These are phyloP conservation scores for Aspergillus cristatus DNA, from an alignment of 495 filamentous ascomycete genomes.

Conservation along the genomic window DNA sequence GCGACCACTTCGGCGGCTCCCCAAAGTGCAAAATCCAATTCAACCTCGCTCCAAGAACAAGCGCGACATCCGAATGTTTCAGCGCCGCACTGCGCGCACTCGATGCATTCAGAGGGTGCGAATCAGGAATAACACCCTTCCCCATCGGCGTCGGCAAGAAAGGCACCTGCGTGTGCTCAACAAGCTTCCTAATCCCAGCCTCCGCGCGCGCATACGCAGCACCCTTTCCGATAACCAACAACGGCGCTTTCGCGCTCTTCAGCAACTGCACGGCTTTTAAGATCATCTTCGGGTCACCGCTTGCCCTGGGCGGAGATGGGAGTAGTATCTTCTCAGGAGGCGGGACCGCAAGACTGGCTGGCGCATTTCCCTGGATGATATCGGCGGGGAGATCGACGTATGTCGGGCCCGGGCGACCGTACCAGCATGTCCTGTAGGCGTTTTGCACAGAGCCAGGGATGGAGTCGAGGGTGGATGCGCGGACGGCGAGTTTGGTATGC, in stretches of 20 bases:
- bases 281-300: conserved; percentile 35
- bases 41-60: conserved; percentile 50
- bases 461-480: conserved; percentile 39
- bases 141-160: conserved; percentile 59
- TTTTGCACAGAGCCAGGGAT: conserved; percentile 43
- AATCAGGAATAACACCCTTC: conserved; percentile 52
- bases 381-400: conserved; percentile 58
- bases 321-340: conserved; percentile 14
- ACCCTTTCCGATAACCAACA: conserved; percentile 54
- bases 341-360: conserved; percentile 9
- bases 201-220: conserved; percentile 52
- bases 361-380: conserved; percentile 40
- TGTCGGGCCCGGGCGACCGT: conserved; percentile 47
- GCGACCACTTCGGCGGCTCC: conserved; percentile 48
- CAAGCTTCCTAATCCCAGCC: conserved; percentile 33
- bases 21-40: conserved; percentile 62
- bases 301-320: conserved; percentile 31
- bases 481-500: conserved; percentile 49
- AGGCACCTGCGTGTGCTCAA: conserved; percentile 42
- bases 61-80: conserved; percentile 48
- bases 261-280: conserved; percentile 37
- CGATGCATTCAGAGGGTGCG: conserved; percentile 44
- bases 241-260: conserved; percentile 41
- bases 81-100: conserved; percentile 51
- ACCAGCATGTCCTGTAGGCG: conserved; percentile 48